These are phyloP conservation scores for Coniella lustricola DNA, from an alignment of 2,329 filamentous ascomycete genomes.

Conservation along the genomic window DNA sequence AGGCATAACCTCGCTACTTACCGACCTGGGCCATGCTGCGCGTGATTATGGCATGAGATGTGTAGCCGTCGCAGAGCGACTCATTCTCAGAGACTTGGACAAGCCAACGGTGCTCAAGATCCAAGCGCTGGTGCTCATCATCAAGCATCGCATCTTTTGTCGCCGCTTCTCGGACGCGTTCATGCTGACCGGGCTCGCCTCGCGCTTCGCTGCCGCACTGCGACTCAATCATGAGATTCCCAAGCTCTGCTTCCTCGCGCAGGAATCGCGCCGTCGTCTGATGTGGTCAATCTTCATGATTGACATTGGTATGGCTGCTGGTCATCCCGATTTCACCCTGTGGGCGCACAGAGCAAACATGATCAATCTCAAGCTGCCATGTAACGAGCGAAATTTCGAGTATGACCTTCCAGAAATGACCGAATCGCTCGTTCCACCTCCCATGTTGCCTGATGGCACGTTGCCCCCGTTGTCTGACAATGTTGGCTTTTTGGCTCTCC, in stretches of 20 bases:
- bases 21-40: conserved; percentile 45
- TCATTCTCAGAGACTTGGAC: conserved; percentile 47
- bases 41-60: conserved; percentile 47
- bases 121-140: conserved; percentile 37
- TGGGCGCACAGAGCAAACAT: conserved; percentile 33
- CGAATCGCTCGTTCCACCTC: conserved; percentile 39
- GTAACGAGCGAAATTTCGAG: conserved; percentile 46
- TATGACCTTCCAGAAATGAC: conserved; percentile 51
- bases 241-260: conserved; percentile 35
- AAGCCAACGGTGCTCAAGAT: conserved; percentile 51
- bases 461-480: conserved; percentile 43
- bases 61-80: conserved; percentile 46
- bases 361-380: conserved; percentile 40
- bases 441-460: conserved; percentile 34
- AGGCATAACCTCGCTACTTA: conserved; percentile 49
- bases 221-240: conserved; percentile 42
- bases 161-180: conserved; percentile 40
- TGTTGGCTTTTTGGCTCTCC: conserved; percentile 48
- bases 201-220: conserved; percentile 41
- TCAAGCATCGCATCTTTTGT: conserved; percentile 40
- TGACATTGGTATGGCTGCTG: conserved; percentile 39
- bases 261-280: conserved; percentile 36
- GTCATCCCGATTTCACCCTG: conserved; percentile 39
- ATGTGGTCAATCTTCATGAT: conserved; percentile 45
- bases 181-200: conserved; percentile 39